These are phyloP conservation scores for Mrakia hoshinonis DNA, from an alignment of 768 basidiomycete genomes.

Conservation along the genomic window DNA sequence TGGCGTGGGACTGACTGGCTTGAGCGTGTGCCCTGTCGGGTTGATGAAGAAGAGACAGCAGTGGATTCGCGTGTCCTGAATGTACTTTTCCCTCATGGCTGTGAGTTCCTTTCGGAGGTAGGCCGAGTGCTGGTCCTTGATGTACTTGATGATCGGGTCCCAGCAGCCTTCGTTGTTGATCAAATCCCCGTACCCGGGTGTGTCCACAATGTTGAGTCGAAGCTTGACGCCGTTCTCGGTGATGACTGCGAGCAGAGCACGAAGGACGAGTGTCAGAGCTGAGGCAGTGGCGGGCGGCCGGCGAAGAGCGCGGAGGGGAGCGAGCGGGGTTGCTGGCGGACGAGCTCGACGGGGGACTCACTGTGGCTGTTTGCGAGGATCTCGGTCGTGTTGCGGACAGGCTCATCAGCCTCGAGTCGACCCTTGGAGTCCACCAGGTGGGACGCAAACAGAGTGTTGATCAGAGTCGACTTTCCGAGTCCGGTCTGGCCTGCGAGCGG, in stretches of 20 bases:
- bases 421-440: conserved; percentile 98
- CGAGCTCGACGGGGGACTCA: conserved; percentile 42
- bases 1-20: conserved; percentile 46
- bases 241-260: conserved; percentile 54
- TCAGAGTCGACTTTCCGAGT: conserved; percentile 93
- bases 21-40: conserved; percentile 93
- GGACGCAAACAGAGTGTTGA: conserved; percentile 98
- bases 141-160: conserved; percentile 34
- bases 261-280: background rate
- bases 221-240: conserved; percentile 92
- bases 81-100: conserved; percentile 95
- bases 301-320: background rate
- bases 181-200: conserved; percentile 95
- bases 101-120: conserved; percentile 98
- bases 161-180: conserved; percentile 98
- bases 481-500: conserved; percentile 74
- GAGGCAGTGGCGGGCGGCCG: background rate
- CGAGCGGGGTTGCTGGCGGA: background rate
- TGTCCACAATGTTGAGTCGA: conserved; percentile 94
- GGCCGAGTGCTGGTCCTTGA: conserved; percentile 86
- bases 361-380: conserved; percentile 92
- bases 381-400: conserved; percentile 90
- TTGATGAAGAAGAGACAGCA: conserved; percentile 98
- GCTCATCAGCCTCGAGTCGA: conserved; percentile 73
- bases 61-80: conserved; percentile 96